Evolutionary conservation across 2,329 filamentous ascomycete species (phyloP), one percentile per base, ranked within the genome.

Genomic region (Aspergillus pseudoglaucus): DNA sequence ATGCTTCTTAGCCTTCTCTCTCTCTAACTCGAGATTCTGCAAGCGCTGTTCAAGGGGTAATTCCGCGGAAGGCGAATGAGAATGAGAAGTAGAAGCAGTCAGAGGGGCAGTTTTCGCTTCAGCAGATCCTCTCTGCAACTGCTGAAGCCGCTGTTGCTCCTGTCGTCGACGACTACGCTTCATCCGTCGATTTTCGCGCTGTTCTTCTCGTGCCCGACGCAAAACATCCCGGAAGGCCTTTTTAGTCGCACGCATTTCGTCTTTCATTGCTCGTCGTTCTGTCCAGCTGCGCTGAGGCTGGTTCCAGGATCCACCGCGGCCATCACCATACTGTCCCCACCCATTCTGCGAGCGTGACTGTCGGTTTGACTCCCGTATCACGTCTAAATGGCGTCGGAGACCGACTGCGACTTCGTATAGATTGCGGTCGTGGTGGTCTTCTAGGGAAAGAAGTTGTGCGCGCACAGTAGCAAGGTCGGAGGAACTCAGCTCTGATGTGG

Each of bases 211-310:
- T 1, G 68, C 66, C 4, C 66, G 62, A 3, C 59, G 59, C 14
- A 66, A 50, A 5, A 69, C 55, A 7, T 66, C 63, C 8, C 60
- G 55, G 49, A 71, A 71, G 3, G 66, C 66, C 43, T 69, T 62
- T 39, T 60, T 64, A 5, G 68, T 64, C 1, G 61, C 60, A n/a
- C 59, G 58, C 45, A 67, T 57, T 50, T 72, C 68, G 39, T 64
- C 61, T 47, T 68, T 70, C 46, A 69, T 53, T 1, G 63, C 61
- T 3, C 57, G 58, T 15, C 56, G 57, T 23, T 68, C 61, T 1
- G 55, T 55, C 22, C 54, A 51, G 35, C 61, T 61, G 6, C 61
- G 61, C 39, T 63, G 53, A 18, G 61, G 61, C 47, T 66, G 58
- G 65, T 42, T 68, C 66, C 66, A 66, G 67, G 17, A 64, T 60